Percentiles rank a stretch among this genome's conserved stretches.
Evolutionary conservation across 805 yeast species (phyloP).

Genomic region (Brettanomyces custersianus): DNA sequence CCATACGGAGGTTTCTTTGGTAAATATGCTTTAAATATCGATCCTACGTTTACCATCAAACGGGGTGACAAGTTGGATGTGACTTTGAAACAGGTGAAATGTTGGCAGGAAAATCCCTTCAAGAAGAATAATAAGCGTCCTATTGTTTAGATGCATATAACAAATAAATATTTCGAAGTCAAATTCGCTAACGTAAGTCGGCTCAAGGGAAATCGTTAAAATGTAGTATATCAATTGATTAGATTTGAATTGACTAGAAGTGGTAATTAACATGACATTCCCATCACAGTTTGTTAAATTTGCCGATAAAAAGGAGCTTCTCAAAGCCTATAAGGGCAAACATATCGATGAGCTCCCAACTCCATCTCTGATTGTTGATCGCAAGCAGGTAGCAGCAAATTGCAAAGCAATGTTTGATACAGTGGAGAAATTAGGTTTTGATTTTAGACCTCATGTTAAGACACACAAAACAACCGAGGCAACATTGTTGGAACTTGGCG

Average conservation of each 20-base stretch:
- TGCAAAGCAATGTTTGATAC: conserved; percentile 40
- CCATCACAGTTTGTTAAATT: conserved; percentile 15
- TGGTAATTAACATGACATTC: conserved; percentile 8
- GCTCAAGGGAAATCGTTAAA: too few relatives aligned
- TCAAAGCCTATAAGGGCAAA: conserved; percentile 32
- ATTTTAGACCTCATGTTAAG: conserved; percentile 62
- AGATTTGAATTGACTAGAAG: too few relatives aligned
- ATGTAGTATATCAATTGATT: too few relatives aligned
- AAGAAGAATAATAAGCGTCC: too few relatives aligned
- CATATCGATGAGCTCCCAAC: conserved; percentile 37
- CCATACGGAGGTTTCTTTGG: conserved; percentile 21
- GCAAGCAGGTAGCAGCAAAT: conserved; percentile 31
- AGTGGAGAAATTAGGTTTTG: conserved; percentile 28
- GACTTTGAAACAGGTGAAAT: conserved; percentile 8
- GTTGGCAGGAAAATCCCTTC: conserved; percentile 2
- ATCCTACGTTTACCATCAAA: conserved; percentile 10
- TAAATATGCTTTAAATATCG: conserved; percentile 19
- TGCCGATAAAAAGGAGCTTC: conserved; percentile 16
- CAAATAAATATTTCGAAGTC: too few relatives aligned
- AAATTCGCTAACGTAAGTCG: too few relatives aligned
- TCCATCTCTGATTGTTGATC: conserved; percentile 47
- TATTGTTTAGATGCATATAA: too few relatives aligned
- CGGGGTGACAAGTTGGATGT: conserved; percentile 21
- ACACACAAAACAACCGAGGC: conserved; percentile 68
- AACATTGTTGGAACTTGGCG: conserved; percentile 42